A percentile compares a stretch with the other conserved stretches of the same genome.
These are phyloP conservation scores for Barnettozyma hawaiiensis DNA, from an alignment of 1,139 yeast genomes.

Conservation along the genomic window DNA sequence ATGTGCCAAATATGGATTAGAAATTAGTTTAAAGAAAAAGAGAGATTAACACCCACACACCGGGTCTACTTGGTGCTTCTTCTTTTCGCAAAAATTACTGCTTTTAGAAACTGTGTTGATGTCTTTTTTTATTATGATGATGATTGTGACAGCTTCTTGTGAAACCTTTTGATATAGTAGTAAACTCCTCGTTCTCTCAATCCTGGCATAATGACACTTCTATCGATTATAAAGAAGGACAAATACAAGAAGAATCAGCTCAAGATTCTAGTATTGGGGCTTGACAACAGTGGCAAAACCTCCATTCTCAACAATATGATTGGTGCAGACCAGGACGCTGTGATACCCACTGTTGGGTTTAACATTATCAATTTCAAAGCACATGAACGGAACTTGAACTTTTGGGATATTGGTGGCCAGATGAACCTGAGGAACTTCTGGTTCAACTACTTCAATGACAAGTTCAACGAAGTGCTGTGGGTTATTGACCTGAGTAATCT, in stretches of 20 bases:
- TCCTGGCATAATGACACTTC: constrained; percentile 61
- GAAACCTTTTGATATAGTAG: no score
- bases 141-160: no score
- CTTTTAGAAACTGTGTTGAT: neutral
- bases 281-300: constrained; percentile 96
- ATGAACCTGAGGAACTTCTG: constrained; percentile 75
- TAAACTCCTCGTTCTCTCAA: no score
- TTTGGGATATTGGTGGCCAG: constrained; percentile 98
- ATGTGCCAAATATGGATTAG: constrained; percentile 1
- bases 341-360: constrained; percentile 70
- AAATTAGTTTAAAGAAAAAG: no score
- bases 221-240: constrained; percentile 77
- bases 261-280: constrained; percentile 72
- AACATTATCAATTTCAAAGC: constrained; percentile 41
- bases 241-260: constrained; percentile 74
- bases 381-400: constrained; percentile 51
- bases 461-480: constrained; percentile 83
- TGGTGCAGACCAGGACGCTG: constrained; percentile 40
- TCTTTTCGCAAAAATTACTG: neutral
- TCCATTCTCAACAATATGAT: constrained; percentile 62
- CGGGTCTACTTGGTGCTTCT: neutral
- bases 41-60: constrained; percentile 1
- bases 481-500: constrained; percentile 69
- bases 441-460: constrained; percentile 78
- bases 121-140: no score